Base-by-base conservation (phyloP, 768 basidiomycete species). In the Paxillus rubicundulus region DNA sequence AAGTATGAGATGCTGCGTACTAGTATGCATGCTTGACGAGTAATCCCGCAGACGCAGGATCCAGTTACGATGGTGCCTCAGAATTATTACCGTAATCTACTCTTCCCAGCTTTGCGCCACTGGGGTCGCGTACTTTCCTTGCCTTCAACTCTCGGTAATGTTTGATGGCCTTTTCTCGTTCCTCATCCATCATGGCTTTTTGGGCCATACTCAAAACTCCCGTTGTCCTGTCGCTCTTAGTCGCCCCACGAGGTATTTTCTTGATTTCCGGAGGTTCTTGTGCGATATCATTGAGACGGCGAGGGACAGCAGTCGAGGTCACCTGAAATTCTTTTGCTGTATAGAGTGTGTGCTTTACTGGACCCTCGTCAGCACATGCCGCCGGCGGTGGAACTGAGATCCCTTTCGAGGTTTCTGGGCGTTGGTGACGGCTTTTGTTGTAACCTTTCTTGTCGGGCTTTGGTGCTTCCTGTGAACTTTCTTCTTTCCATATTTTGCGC, bases 101-200 rank as follows among this genome's bases (percentile, higher is more conserved):
- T 56, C 41, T 54, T 18, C 32, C 41, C 27, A 50, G 41, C 53
- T 50, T 55, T 40, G 33, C 38, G 41, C 58, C 53, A 44, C 46
- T 49, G 49, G 50, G 45, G 39, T 53, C 57, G 43, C 50, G 60
- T 62, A 61, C 50, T 61, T 72, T 76, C 58, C 64, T 72, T 18
- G 79, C 82, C 66, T 86, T 90, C 67, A 91, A 61, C 67, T 85
- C 79, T 53, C 89, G 72, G 66, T 90, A 91, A 49, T 78, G 75
- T 61, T 68, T 70, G 53, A 92, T 84, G 18, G 72, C 87, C 54
- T 78, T 84, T 59, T 87, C 84, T 56, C 89, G 76, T 66, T 91
- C 89, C 47, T 75, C 74, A 61, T 87, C 87, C 80, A 92, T 82
- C 82, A 88, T 82, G 6, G 76, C 75, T 64, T 82, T 84, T 71